These are phyloP conservation scores for Metschnikowia amazonensis DNA, from an alignment of 805 yeast genomes.

Conservation along the genomic window DNA sequence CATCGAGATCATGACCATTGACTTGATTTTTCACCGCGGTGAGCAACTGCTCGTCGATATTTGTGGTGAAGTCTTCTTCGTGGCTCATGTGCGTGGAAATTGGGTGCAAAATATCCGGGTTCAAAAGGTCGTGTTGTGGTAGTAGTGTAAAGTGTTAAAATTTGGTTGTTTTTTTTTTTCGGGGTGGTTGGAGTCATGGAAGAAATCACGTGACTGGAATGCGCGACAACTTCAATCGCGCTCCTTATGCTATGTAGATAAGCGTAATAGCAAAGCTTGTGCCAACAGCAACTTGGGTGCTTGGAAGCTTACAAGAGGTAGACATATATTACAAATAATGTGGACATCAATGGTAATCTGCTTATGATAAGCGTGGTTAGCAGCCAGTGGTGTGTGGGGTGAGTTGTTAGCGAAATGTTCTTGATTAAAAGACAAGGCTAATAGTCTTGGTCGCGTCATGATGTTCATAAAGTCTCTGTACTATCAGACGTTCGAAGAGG, in stretches of 20 bases:
- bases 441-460: background rate
- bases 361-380: background rate
- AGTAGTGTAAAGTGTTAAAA: slow-evolving; percentile 23
- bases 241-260: background rate
- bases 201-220: slow-evolving; percentile 1
- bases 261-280: too few species aligned
- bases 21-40: slow-evolving; percentile 32
- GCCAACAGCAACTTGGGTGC: background rate
- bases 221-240: background rate
- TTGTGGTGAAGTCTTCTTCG: slow-evolving; percentile 29
- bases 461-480: background rate
- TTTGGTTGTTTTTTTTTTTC: slow-evolving; percentile 6
- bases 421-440: background rate
- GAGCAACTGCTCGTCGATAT: slow-evolving; percentile 43
- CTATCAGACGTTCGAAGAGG: background rate
- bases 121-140: slow-evolving; percentile 23
- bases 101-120: slow-evolving; percentile 14
- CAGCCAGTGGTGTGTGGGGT: background rate
- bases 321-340: background rate
- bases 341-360: background rate
- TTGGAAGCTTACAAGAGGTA: background rate
- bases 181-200: slow-evolving; percentile 5
- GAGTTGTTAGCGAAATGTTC: background rate
- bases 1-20: slow-evolving; percentile 25
- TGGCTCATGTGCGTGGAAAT: slow-evolving; percentile 21